Conservation (phyloP, 148 eudicot species). For the Pouteria glomerata region DNA sequence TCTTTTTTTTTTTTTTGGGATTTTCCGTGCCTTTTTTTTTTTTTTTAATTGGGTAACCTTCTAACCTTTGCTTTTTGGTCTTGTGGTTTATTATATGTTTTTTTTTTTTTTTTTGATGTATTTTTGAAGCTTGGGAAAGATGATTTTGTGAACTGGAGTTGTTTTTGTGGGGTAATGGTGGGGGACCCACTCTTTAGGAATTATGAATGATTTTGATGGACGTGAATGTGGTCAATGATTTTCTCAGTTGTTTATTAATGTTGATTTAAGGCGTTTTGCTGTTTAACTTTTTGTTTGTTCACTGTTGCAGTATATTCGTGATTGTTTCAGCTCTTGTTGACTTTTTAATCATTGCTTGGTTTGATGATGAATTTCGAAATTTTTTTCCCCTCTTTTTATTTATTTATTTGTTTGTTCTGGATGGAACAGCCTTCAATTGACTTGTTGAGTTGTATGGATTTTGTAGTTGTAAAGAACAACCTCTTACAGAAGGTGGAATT, state of each 20-base stretch:
- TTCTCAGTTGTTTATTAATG: not conserved
- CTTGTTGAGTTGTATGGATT: not conserved
- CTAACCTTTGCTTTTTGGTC: no score
- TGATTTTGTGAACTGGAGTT: not conserved
- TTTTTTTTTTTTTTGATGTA: not conserved
- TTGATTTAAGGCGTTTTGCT: not conserved
- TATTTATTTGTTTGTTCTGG: not conserved
- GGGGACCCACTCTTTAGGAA: not conserved
- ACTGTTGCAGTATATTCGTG: not conserved
- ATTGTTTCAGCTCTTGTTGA: not conserved
- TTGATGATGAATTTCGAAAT: not conserved
- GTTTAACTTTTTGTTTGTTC: not conserved
- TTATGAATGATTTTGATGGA: conserved; percentile 1
- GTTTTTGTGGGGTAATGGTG: not conserved
- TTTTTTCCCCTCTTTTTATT: not conserved
- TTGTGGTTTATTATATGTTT: not conserved
- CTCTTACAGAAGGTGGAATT: not conserved
- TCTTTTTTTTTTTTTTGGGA: not conserved
- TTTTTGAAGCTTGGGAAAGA: not conserved
- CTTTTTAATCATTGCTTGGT: not conserved
- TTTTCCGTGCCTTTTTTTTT: not conserved
- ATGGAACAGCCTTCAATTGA: not conserved
- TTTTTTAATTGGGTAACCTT: no score
- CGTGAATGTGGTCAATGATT: not conserved
- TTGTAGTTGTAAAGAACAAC: not conserved